Evolutionary conservation across 2,329 filamentous ascomycete species (phyloP).

Genomic region (Rutstroemia sp.): DNA sequence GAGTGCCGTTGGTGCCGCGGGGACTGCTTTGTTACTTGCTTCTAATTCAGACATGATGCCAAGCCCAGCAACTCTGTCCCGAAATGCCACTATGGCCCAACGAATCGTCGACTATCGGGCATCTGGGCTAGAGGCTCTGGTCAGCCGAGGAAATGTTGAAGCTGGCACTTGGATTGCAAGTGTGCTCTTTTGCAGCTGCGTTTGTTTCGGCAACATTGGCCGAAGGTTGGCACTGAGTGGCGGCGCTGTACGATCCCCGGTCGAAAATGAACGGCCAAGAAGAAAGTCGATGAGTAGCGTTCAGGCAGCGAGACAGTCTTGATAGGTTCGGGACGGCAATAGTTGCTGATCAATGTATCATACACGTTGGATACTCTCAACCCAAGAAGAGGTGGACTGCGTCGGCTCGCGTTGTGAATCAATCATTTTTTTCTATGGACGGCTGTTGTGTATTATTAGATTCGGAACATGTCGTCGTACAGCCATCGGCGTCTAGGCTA

Average conservation of each 20-base stretch:
- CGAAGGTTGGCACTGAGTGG: constrained; percentile 53
- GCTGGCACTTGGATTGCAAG: constrained; percentile 84
- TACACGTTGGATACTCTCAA: neutral
- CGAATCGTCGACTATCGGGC: constrained; percentile 9
- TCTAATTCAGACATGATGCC: constrained; percentile 75
- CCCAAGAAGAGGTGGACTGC: too few species aligned
- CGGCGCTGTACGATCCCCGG: neutral
- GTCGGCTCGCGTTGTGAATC: too few species aligned
- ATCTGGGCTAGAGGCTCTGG: constrained; percentile 41
- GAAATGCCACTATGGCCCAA: constrained; percentile 13
- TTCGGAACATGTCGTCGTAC: too few species aligned
- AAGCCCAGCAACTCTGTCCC: constrained; percentile 40
- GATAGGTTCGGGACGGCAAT: neutral
- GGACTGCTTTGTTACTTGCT: constrained; percentile 66
- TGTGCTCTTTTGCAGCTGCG: constrained; percentile 87
- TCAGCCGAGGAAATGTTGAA: constrained; percentile 57
- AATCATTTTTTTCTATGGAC: too few species aligned
- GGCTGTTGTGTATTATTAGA: neutral
- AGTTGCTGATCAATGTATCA: neutral
- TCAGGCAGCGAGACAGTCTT: constrained; percentile 5
- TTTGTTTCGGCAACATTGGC: constrained; percentile 96
- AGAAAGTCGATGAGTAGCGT: constrained; percentile 4
- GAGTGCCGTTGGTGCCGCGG: constrained; percentile 61
- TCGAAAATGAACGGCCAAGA: neutral
- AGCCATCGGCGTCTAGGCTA: too few species aligned